A percentile compares a stretch with the other conserved stretches of the same genome.
These are phyloP conservation scores for Rhizoclosmatium sp. DNA, from an alignment of 192 early-diverging fungal species.

Conservation along the genomic window DNA sequence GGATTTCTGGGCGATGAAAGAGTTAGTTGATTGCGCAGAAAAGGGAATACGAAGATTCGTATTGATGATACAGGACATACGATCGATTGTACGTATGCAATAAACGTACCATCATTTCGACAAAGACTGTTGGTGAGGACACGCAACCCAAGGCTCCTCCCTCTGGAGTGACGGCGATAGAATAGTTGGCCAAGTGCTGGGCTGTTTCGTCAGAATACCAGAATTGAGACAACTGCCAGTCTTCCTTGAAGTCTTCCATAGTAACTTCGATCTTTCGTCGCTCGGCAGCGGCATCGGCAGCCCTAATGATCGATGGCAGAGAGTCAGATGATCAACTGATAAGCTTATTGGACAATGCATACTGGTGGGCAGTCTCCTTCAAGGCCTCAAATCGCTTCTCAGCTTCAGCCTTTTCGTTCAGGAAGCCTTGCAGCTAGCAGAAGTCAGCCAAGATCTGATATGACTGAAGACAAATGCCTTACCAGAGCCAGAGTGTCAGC, in stretches of 20 bases:
- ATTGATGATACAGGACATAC: not conserved
- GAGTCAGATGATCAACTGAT: constrained; percentile 43
- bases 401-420: constrained; percentile 69
- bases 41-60: not conserved
- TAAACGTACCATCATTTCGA: constrained; percentile 63
- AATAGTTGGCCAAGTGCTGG: constrained; percentile 55
- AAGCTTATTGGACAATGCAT: constrained; percentile 32
- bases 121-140: constrained; percentile 69
- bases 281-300: constrained; percentile 43
- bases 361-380: constrained; percentile 12
- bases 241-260: constrained; percentile 78
- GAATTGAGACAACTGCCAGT: constrained; percentile 72
- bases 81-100: not conserved
- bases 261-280: constrained; percentile 40
- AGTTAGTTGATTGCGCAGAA: not conserved
- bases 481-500: constrained; percentile 38
- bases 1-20: constrained; percentile 29
- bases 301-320: not conserved
- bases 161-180: constrained; percentile 50
- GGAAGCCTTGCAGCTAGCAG: constrained; percentile 64
- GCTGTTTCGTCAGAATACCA: constrained; percentile 63
- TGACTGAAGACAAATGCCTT: not conserved
- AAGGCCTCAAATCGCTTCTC: constrained; percentile 71
- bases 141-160: constrained; percentile 64
- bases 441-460: not conserved